Evolutionary conservation across 176 grass and related monocot genomes (phyloP).

Genomic region (Rhipidocladum racemiflorum): DNA sequence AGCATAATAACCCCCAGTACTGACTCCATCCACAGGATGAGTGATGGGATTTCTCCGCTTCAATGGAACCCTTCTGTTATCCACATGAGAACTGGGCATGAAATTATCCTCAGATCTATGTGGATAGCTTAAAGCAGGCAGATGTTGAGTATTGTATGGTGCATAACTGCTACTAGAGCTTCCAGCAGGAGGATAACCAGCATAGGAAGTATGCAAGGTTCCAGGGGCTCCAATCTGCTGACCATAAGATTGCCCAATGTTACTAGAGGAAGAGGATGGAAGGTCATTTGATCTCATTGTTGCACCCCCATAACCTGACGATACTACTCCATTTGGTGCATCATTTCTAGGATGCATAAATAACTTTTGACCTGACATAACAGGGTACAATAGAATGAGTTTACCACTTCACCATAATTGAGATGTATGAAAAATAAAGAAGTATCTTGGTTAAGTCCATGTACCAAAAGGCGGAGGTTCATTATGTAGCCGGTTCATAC

Average conservation of each 20-base stretch:
- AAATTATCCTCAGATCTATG: slow-evolving; percentile 42
- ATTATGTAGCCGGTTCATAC: slow-evolving; percentile 35
- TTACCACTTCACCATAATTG: background rate
- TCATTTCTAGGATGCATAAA: slow-evolving; percentile 46
- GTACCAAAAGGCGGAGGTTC: slow-evolving; percentile 49
- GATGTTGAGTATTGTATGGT: slow-evolving; percentile 33
- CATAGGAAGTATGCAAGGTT: slow-evolving; percentile 38
- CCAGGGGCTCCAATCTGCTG: slow-evolving; percentile 39
- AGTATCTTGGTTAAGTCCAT: slow-evolving; percentile 8
- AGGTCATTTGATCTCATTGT: slow-evolving; percentile 37
- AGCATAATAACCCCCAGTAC: slow-evolving; percentile 33
- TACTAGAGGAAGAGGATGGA: slow-evolving; percentile 41
- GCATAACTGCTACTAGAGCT: slow-evolving; percentile 45
- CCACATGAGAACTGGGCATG: slow-evolving; percentile 34
- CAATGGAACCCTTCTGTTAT: slow-evolving; percentile 44
- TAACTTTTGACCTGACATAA: slow-evolving; percentile 48
- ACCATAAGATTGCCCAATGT: slow-evolving; percentile 15
- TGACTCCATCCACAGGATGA: slow-evolving; percentile 35
- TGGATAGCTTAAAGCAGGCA: slow-evolving; percentile 36
- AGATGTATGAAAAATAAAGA: background rate
- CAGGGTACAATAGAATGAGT: slow-evolving; percentile 20
- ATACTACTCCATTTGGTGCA: slow-evolving; percentile 23
- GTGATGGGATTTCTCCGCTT: slow-evolving; percentile 54
- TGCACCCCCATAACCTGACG: slow-evolving; percentile 20
- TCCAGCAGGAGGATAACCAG: slow-evolving; percentile 38